A percentile compares a stretch with the other conserved stretches of the same genome.
These are phyloP conservation scores for Eimeria acervulina DNA, from an alignment of 169 alveolate species.

Conservation along the genomic window DNA sequence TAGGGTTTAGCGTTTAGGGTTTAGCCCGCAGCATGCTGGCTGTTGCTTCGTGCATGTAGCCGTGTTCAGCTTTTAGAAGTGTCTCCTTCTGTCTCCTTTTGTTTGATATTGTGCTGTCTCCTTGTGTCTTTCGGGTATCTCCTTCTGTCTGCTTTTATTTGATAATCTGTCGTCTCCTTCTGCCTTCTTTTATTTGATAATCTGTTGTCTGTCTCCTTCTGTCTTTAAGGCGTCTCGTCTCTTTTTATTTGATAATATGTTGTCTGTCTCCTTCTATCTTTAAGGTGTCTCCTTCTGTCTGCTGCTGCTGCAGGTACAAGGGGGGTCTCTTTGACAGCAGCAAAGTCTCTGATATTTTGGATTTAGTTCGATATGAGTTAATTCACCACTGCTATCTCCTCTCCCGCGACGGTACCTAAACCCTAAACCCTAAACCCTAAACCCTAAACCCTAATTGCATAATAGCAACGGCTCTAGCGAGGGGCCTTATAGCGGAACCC, in stretches of 20 bases:
- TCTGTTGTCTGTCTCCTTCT: neutral
- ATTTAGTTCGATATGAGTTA: constrained; percentile 91
- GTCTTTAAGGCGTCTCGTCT: neutral
- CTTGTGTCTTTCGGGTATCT: too few species aligned
- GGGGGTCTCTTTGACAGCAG: constrained; percentile 89
- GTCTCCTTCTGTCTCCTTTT: neutral
- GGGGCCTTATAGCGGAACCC: too few species aligned
- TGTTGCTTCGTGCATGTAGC: too few species aligned
- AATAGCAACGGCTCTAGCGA: too few species aligned
- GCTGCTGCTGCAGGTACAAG: constrained; percentile 35
- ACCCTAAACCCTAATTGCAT: too few species aligned
- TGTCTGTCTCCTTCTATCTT: constrained; percentile 1
- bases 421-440: neutral
- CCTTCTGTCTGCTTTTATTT: neutral
- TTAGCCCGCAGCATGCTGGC: too few species aligned
- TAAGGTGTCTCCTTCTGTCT: neutral
- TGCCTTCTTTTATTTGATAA: neutral
- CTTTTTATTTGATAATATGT: too few species aligned
- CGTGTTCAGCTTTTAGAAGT: too few species aligned
- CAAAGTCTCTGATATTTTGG: constrained; percentile 92
- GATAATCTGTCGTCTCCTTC: neutral
- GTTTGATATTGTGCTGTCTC: neutral
- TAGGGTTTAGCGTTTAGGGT: constrained; percentile 23
- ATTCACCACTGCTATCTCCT: constrained; percentile 89
- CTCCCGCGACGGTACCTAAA: constrained; percentile 30